Conservation (phyloP, 2,329 filamentous ascomycete species). For the Grosmannia clavigera region DNA sequence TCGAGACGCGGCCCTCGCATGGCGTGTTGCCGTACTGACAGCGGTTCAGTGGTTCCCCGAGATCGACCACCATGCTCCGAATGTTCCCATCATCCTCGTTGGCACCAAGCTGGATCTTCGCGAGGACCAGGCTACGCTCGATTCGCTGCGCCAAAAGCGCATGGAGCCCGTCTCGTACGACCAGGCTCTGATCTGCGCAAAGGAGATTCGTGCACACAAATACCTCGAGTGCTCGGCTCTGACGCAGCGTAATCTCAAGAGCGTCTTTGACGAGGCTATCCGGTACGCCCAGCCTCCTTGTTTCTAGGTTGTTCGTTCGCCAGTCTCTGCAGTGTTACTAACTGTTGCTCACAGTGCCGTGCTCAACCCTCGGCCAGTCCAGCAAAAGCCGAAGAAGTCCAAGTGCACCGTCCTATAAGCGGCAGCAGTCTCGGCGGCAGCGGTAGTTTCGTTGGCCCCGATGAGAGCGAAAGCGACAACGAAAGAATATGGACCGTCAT, state of each 20-base stretch:
- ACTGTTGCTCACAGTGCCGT: constrained; percentile 43
- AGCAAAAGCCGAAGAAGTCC: constrained; percentile 46
- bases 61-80: constrained; percentile 91
- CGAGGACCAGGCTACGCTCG: constrained; percentile 73
- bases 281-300: constrained; percentile 48
- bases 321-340: constrained; percentile 8
- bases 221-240: constrained; percentile 96
- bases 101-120: constrained; percentile 93
- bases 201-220: constrained; percentile 92
- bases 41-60: constrained; percentile 77
- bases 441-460: not conserved
- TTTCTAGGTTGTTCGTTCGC: constrained; percentile 6
- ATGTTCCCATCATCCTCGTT: constrained; percentile 91
- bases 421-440: not conserved
- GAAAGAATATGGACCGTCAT: not conserved
- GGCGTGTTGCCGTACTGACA: not conserved
- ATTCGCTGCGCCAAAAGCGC: constrained; percentile 76
- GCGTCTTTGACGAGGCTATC: constrained; percentile 96
- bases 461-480: not conserved
- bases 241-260: constrained; percentile 94
- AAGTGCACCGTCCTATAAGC: constrained; percentile 60
- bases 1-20: not conserved
- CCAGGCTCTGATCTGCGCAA: constrained; percentile 75
- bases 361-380: constrained; percentile 51
- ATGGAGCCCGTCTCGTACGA: constrained; percentile 97